A percentile compares a stretch with the other conserved stretches of the same genome.
Evolutionary conservation across 164 flowering plant species (phyloP).

Genomic region (Aristolochia californica): DNA sequence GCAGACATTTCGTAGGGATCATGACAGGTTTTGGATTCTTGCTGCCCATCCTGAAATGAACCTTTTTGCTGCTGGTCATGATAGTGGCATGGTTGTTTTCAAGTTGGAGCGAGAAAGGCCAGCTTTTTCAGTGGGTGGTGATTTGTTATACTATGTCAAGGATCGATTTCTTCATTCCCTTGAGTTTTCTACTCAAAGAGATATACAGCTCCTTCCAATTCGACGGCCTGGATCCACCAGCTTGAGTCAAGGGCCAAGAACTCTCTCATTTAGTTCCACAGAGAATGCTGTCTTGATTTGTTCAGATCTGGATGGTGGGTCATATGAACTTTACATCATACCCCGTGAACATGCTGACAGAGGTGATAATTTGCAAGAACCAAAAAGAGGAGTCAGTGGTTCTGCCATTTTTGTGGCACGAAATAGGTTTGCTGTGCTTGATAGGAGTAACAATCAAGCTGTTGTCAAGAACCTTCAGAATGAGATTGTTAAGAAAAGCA

Average conservation of each 20-base stretch:
- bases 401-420: conserved; percentile 83
- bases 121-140: conserved; percentile 72
- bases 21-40: conserved; percentile 75
- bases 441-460: conserved; percentile 72
- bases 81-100: conserved; percentile 81
- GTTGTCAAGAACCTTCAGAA: conserved; percentile 72
- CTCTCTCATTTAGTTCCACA: conserved; percentile 79
- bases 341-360: conserved; percentile 65
- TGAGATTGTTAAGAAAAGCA: conserved; percentile 62
- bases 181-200: conserved; percentile 68
- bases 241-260: conserved; percentile 67
- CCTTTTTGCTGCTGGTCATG: conserved; percentile 91
- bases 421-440: conserved; percentile 84
- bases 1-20: conserved; percentile 90
- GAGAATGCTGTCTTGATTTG: conserved; percentile 78
- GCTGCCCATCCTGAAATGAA: conserved; percentile 81
- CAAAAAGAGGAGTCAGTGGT: conserved; percentile 75
- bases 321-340: conserved; percentile 69
- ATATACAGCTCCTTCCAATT: conserved; percentile 60
- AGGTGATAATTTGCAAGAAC: conserved; percentile 58
- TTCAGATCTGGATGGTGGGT: conserved; percentile 86
- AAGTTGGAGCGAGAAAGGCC: conserved; percentile 91
- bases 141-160: conserved; percentile 53
- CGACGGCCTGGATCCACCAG: conserved; percentile 67
- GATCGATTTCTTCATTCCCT: conserved; percentile 68